A percentile compares a stretch with the other conserved stretches of the same genome.
Evolutionary conservation across 2,329 filamentous ascomycete species (phyloP).

Genomic region (Paramyrothecium roridum): DNA sequence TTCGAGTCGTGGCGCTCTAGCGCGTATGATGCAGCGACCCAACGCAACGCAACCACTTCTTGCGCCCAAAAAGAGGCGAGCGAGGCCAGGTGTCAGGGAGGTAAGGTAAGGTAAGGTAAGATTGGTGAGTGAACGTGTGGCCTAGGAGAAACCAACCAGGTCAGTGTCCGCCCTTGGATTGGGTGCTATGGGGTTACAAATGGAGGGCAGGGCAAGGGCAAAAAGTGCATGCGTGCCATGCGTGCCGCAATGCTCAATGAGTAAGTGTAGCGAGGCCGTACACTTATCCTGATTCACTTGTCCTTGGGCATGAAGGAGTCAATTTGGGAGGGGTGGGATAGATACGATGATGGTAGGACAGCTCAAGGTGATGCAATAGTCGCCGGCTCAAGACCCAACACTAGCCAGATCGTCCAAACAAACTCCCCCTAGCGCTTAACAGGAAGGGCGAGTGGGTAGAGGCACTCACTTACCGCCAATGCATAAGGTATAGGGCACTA

Average conservation of each 20-base stretch:
- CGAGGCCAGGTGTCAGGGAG: neutral
- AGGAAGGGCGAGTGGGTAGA: no score
- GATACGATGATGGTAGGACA: neutral
- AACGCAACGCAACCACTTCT: neutral
- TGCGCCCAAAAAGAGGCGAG: neutral
- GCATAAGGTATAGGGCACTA: neutral
- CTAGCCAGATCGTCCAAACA: neutral
- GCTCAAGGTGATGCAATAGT: neutral
- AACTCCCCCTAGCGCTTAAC: no score
- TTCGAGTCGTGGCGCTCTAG: neutral
- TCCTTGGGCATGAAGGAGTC: neutral
- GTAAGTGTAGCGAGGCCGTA: no score
- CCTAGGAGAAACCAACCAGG: no score
- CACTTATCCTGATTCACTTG: no score
- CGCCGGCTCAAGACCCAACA: neutral
- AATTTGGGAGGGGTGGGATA: neutral
- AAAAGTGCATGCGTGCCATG: no score
- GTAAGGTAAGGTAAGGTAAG: no score
- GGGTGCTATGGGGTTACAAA: no score
- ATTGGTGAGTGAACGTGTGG: no score
- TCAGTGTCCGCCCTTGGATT: no score
- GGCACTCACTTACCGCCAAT: neutral
- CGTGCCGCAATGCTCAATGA: no score
- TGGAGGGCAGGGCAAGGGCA: no score
- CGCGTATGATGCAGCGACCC: neutral